Evolutionary conservation across 352 stramenopile species (phyloP), one percentile per base, ranked within the genome.

Genomic region (Phytophthora pluvialis): DNA sequence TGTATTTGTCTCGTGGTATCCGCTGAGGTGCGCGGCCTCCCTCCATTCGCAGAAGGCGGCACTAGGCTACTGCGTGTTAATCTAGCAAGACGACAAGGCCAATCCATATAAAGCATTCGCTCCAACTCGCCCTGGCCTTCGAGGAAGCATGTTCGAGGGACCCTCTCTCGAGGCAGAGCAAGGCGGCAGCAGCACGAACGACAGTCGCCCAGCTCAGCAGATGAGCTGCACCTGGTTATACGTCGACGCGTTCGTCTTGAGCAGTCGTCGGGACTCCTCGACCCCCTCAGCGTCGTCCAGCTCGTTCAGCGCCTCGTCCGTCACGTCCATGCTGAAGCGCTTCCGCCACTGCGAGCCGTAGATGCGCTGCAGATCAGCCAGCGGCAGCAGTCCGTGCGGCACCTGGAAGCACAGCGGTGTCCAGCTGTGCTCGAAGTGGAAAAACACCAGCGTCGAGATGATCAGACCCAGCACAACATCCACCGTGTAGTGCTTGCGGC

Each of bases 401-500:
- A 78, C 61, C 32, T 81, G 75, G 40, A 86, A 69, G 51, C 78
- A 86, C 33, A 86, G 18, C 13, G 80, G 80, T 35, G 64, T 84
- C 83, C 83, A 92, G 51, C 78, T 79, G 69, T 92, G 80, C 61
- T 90, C 81, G 28, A 92, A 92, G 47, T 87, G 83, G 71, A 92
- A 92, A 75, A 88, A 92, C n/a, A 84, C 76, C 12, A 92, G 67
- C 40, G 75, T 74, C 25, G 81, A 81, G 39, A 92, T 73, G 36
- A 92, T 73, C 16, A 89, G 52, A 13, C 83, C 83, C 38, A 92
- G 78, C 36, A 89, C 80, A 5, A 92, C 77, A 60, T 92, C 83
- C n/a, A 92, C 83, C 5, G 83, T 90, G 67, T 92, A 92, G 60
- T 92, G 83, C 53, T 90, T 90, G 57, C 83, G 81, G 12, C 80